Percentiles rank a stretch among this genome's conserved stretches.
Evolutionary conservation across 805 yeast species (phyloP).

Genomic region (Wickerhamiella brachini): DNA sequence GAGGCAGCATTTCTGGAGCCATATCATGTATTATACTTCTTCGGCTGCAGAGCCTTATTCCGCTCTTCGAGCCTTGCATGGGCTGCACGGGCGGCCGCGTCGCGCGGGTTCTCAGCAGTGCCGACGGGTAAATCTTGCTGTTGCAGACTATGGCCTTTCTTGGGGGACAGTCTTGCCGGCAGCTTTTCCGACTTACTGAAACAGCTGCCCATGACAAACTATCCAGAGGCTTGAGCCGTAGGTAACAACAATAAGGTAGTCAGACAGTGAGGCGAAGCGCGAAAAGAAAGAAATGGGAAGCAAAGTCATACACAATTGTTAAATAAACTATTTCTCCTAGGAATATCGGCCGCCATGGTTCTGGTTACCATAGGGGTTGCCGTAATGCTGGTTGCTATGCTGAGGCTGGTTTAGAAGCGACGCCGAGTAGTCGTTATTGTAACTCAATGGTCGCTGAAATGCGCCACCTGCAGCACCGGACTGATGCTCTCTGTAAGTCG

Average conservation of each 20-base stretch:
- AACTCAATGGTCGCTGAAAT: not conserved
- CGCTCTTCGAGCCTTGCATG: not conserved
- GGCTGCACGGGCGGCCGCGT: not conserved
- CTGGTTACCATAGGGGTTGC: not conserved
- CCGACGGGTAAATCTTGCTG: not conserved
- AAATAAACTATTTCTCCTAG: not conserved
- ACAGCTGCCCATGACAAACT: conserved; percentile 1
- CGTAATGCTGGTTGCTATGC: not conserved
- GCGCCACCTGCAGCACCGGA: conserved; percentile 1
- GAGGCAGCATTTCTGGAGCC: no score
- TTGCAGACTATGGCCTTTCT: not conserved
- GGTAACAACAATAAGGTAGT: no score
- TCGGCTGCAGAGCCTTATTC: not conserved
- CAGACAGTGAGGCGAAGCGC: no score
- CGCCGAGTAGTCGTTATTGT: not conserved
- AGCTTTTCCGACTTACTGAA: not conserved
- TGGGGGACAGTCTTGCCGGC: not conserved
- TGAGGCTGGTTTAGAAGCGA: not conserved
- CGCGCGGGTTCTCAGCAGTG: not conserved
- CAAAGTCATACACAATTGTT: not conserved
- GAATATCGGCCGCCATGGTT: not conserved
- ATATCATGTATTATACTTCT: no score
- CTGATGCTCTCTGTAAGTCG: not conserved
- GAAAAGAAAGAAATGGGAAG: no score
- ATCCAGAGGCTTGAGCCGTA: no score